Evolutionary conservation across 2,329 filamentous ascomycete species (phyloP).

Genomic region (Fusarium coicis): DNA sequence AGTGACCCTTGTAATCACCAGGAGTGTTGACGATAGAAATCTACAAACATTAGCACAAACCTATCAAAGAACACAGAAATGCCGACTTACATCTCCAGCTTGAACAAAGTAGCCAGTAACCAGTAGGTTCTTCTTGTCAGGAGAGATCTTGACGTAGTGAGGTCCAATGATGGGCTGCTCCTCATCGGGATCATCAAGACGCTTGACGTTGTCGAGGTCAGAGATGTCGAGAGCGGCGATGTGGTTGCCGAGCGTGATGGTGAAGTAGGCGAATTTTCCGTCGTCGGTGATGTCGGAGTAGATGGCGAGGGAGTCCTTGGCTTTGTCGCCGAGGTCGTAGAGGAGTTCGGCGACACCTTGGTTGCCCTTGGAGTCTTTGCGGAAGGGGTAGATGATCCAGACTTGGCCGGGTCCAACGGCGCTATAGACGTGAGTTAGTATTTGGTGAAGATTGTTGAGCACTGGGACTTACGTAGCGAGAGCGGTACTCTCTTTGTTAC

Average conservation of each 20-base stretch:
- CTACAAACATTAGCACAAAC: neutral
- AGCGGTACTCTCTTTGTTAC: conserved; percentile 66
- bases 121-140: conserved; percentile 71
- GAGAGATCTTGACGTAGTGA: conserved; percentile 72
- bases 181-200: conserved; percentile 69
- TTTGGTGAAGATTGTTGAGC: neutral
- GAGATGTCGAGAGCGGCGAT: conserved; percentile 52
- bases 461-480: conserved; percentile 58
- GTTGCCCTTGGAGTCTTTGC: conserved; percentile 63
- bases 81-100: conserved; percentile 58
- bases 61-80: fast-evolving
- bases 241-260: conserved; percentile 70
- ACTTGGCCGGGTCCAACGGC: conserved; percentile 69
- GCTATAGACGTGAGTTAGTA: conserved; percentile 23
- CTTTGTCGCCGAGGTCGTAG: conserved; percentile 66
- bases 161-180: conserved; percentile 69
- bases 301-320: conserved; percentile 66
- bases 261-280: conserved; percentile 68
- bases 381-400: conserved; percentile 73
- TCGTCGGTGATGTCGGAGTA: conserved; percentile 70
- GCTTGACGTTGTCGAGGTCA: conserved; percentile 68
- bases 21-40: conserved; percentile 71
- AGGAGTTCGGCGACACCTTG: conserved; percentile 68
- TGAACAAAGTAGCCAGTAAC: conserved; percentile 76
- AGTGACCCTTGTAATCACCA: conserved; percentile 70